phyloP scores from a whole-genome alignment of 192 early-diverging fungal species.

The Dispira parvispora region DNA sequence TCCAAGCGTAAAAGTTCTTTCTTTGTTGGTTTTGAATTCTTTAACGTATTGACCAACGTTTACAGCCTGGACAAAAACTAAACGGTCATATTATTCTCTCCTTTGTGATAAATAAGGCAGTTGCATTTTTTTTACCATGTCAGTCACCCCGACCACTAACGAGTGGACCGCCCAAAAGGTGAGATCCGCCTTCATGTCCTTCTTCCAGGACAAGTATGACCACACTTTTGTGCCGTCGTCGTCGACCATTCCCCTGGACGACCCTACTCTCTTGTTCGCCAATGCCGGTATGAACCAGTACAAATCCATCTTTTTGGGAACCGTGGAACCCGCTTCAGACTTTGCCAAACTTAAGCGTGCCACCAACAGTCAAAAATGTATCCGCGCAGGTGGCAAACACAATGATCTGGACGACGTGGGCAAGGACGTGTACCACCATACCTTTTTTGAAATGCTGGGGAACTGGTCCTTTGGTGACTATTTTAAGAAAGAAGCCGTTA shows the following conservation, averaged over 20 bases:
- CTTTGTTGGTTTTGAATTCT: too few species aligned
- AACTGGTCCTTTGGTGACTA: constrained; percentile 46
- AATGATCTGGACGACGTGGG: constrained; percentile 48
- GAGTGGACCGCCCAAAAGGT: neutral
- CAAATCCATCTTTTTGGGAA: neutral
- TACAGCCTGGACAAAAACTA: too few species aligned
- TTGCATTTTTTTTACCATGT: too few species aligned
- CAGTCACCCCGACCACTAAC: too few species aligned
- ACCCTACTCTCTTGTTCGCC: neutral
- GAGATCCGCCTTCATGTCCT: neutral
- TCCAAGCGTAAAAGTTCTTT: too few species aligned
- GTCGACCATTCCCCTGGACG: neutral
- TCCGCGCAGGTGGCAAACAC: constrained; percentile 99
- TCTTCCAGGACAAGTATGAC: neutral
- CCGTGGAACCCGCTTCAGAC: neutral
- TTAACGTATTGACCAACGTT: too few species aligned
- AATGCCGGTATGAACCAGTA: neutral
- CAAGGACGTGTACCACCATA: constrained; percentile 41
- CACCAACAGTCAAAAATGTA: constrained; percentile 75
- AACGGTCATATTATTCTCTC: too few species aligned
- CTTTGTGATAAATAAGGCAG: too few species aligned
- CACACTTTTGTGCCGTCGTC: neutral
- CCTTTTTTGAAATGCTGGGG: constrained; percentile 51
- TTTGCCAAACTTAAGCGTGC: neutral
- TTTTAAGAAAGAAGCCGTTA: constrained; percentile 29